Evolutionary conservation across 2,329 filamentous ascomycete species (phyloP).

Genomic region (Diplodia mutila): DNA sequence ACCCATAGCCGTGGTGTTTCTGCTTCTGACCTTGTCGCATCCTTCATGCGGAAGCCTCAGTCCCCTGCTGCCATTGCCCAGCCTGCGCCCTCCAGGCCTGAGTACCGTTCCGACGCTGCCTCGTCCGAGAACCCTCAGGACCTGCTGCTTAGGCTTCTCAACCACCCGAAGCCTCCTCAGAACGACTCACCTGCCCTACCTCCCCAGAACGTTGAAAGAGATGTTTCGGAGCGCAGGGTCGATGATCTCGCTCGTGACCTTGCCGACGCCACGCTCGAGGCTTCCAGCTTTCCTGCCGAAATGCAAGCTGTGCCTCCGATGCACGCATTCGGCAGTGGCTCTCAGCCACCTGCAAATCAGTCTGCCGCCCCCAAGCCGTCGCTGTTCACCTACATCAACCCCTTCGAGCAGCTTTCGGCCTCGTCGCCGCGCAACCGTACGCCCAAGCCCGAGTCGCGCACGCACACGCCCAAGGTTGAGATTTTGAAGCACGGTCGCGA

Average conservation of each 20-base stretch:
- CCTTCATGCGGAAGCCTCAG: constrained; percentile 54
- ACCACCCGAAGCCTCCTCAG: constrained; percentile 63
- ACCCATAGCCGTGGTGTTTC: constrained; percentile 50
- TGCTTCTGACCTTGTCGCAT: constrained; percentile 61
- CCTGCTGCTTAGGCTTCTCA: constrained; percentile 83
- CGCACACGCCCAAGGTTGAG: constrained; percentile 45
- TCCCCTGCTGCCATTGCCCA: constrained; percentile 37
- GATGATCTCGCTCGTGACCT: constrained; percentile 51
- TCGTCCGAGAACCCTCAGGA: constrained; percentile 71
- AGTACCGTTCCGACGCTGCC: constrained; percentile 31
- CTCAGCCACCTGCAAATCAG: constrained; percentile 40
- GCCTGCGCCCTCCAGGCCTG: constrained; percentile 36
- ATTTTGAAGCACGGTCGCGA: constrained; percentile 51
- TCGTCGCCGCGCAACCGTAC: constrained; percentile 65
- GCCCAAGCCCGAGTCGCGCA: constrained; percentile 48
- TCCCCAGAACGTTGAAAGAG: constrained; percentile 35
- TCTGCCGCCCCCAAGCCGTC: constrained; percentile 44
- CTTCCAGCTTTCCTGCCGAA: constrained; percentile 33
- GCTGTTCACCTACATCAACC: constrained; percentile 72
- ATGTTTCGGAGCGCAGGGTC: constrained; percentile 47
- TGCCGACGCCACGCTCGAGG: constrained; percentile 49
- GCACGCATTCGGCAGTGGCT: constrained; percentile 45
- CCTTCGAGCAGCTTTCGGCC: constrained; percentile 70
- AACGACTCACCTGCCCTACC: constrained; percentile 35
- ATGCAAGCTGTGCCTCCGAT: constrained; percentile 38